Conservation (phyloP, 257 asterid species). For the Nicotiana paniculata region DNA sequence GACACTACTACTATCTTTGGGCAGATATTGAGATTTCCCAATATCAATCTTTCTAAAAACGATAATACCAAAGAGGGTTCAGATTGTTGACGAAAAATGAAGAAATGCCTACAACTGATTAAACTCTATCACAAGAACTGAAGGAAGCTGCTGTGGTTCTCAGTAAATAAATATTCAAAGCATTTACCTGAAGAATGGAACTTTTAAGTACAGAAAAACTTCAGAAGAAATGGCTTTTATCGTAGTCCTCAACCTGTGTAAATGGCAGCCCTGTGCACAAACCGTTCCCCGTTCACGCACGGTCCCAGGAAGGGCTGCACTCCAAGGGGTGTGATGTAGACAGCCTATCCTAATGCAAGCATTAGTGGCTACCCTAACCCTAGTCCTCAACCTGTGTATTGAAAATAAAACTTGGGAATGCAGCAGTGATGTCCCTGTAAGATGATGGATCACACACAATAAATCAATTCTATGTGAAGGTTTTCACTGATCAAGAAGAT, state of each 20-base stretch:
- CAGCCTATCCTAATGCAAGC: too few relatives aligned
- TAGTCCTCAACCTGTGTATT: background rate
- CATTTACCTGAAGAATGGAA: background rate
- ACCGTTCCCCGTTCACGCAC: too few relatives aligned
- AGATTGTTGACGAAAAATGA: background rate
- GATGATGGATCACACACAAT: background rate
- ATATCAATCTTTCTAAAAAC: background rate
- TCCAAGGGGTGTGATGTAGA: too few relatives aligned
- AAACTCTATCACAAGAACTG: background rate
- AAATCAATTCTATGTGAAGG: background rate
- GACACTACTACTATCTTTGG: background rate
- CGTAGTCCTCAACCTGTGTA: background rate
- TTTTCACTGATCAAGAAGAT: too few relatives aligned
- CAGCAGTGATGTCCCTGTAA: background rate
- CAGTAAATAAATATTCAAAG: background rate
- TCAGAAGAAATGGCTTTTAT: too few relatives aligned
- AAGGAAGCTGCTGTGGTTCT: background rate
- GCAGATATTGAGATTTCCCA: background rate
- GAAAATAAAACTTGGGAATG: conserved; percentile 7
- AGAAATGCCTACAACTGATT: background rate
- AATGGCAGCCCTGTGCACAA: too few relatives aligned
- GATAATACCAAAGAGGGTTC: background rate
- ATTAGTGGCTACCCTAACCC: too few relatives aligned
- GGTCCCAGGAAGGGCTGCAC: too few relatives aligned
- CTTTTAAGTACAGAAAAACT: background rate